phyloP scores from a whole-genome alignment of 2,329 filamentous ascomycete genomes.

The Botrytis porri region DNA sequence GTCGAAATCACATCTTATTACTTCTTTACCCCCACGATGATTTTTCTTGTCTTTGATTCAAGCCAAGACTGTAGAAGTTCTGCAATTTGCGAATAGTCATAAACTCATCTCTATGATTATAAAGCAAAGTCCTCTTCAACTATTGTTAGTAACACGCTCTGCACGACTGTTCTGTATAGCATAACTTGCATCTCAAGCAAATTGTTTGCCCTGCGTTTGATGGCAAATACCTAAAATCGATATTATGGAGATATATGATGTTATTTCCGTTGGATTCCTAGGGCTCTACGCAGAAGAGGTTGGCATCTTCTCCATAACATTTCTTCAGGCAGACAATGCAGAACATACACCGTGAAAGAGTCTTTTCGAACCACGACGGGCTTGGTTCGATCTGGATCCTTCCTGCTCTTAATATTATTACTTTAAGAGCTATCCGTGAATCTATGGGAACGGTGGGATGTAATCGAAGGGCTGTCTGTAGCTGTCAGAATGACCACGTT shows the following conservation, averaged over 20 bases:
- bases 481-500: neutral
- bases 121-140: constrained; percentile 21
- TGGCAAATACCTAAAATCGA: constrained; percentile 67
- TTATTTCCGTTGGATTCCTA: neutral
- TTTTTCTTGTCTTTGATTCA: neutral
- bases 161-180: neutral
- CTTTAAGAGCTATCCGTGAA: neutral
- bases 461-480: neutral
- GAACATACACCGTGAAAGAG: neutral
- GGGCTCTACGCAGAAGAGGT: too few relatives aligned
- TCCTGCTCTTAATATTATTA: neutral
- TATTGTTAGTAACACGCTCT: neutral
- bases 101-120: constrained; percentile 20
- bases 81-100: constrained; percentile 30
- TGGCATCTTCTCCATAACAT: neutral
- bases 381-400: neutral
- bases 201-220: constrained; percentile 71
- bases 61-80: neutral
- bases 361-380: neutral
- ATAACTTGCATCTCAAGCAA: constrained; percentile 57
- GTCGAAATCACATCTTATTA: constrained; percentile 19
- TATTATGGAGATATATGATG: constrained; percentile 29
- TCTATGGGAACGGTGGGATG: neutral
- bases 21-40: constrained; percentile 16
- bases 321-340: neutral